These are phyloP conservation scores for Boletus vinaceobasis DNA, from an alignment of 768 basidiomycete genomes.

Conservation along the genomic window DNA sequence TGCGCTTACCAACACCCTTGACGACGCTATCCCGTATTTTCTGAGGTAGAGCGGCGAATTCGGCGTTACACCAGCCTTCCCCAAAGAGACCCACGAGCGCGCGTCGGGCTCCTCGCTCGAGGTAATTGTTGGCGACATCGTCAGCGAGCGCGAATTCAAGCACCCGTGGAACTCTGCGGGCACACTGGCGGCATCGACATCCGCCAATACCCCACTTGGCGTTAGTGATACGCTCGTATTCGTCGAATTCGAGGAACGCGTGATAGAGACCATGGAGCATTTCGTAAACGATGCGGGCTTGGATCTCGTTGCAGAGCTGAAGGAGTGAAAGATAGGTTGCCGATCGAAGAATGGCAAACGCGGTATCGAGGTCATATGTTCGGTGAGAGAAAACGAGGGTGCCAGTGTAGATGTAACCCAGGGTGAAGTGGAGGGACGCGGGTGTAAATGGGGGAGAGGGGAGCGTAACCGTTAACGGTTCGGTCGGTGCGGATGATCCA, in stretches of 20 bases:
- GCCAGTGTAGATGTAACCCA: conserved; percentile 94
- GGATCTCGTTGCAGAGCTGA: conserved; percentile 73
- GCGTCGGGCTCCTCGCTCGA: conserved; percentile 69
- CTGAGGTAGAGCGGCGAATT: conserved; percentile 69
- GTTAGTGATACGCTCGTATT: conserved; percentile 70
- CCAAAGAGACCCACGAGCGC: conserved; percentile 84
- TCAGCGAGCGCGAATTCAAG: conserved; percentile 75
- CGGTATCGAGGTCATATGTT: conserved; percentile 88
- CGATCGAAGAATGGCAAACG: conserved; percentile 83
- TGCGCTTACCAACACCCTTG: conserved; percentile 68
- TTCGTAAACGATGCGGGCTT: conserved; percentile 80
- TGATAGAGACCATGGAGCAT: conserved; percentile 90
- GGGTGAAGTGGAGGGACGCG: conserved; percentile 87
- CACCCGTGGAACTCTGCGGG: conserved; percentile 73
- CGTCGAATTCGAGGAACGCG: conserved; percentile 74
- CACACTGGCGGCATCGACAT: conserved; percentile 81
- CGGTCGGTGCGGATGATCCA: conserved; percentile 28
- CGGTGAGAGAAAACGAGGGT: conserved; percentile 91
- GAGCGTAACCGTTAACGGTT: conserved; percentile 62
- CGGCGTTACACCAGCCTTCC: conserved; percentile 81
- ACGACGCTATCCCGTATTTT: conserved; percentile 66
- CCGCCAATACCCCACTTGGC: conserved; percentile 82
- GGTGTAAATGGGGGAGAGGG: conserved; percentile 95
- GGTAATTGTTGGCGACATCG: conserved; percentile 70
- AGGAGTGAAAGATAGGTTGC: conserved; percentile 76